A percentile compares a stretch with the other conserved stretches of the same genome.
Evolutionary conservation across 192 early-diverging fungal genomes (phyloP).

Genomic region (Lobulomyces angularis): DNA sequence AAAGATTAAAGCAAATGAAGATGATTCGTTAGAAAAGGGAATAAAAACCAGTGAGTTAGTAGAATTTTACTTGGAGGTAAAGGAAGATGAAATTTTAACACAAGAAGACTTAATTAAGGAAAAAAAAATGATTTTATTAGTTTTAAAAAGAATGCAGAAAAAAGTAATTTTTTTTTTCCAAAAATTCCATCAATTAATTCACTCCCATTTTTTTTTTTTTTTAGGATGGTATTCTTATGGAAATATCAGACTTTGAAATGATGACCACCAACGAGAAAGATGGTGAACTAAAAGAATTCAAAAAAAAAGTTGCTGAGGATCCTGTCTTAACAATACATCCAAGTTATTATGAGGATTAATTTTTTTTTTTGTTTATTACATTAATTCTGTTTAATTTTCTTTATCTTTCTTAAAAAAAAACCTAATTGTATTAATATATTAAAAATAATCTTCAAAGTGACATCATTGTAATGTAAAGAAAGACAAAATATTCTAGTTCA

Average conservation of each 20-base stretch:
- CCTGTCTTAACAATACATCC: conserved; percentile 35
- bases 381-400: too few species aligned
- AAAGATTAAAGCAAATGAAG: conserved; percentile 10
- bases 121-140: conserved; percentile 44
- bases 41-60: conserved; percentile 43
- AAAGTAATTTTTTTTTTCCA: conserved; percentile 41
- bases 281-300: conserved; percentile 4
- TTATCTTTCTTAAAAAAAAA: too few species aligned
- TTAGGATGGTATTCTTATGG: conserved; percentile 25
- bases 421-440: too few species aligned
- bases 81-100: conserved; percentile 44
- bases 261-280: conserved; percentile 4
- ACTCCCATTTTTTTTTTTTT: conserved; percentile 1
- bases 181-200: neutral
- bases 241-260: conserved; percentile 18
- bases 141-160: conserved; percentile 53
- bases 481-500: too few species aligned
- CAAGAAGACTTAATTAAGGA: conserved; percentile 52
- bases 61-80: conserved; percentile 59
- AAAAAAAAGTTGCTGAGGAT: conserved; percentile 10
- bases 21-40: conserved; percentile 10
- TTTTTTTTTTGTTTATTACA: too few species aligned
- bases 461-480: too few species aligned
- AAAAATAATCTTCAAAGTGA: too few species aligned
- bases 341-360: conserved; percentile 21